phyloP scores from a whole-genome alignment of 1,284 basidiomycete species.

The Fomitopsis betulina region DNA sequence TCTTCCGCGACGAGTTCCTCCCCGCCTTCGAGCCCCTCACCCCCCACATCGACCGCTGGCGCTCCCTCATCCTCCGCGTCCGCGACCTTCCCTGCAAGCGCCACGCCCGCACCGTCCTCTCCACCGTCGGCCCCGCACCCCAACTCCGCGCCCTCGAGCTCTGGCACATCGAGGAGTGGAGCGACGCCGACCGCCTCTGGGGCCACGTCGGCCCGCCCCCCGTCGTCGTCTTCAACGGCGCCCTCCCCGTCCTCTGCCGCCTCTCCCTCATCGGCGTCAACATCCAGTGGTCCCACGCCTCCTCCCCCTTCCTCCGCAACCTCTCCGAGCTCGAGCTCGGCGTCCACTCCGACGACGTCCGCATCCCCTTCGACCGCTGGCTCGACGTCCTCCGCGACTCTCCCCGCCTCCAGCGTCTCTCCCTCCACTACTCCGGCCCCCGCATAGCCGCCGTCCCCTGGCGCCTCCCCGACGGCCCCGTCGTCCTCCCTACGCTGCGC shows the following conservation, averaged over 20 bases:
- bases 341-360: slow-evolving; percentile 53
- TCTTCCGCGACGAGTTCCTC: slow-evolving; percentile 39
- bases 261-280: slow-evolving; percentile 61
- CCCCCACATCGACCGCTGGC: slow-evolving; percentile 47
- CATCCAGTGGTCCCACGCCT: slow-evolving; percentile 43
- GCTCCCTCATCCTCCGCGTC: slow-evolving; percentile 53
- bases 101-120: slow-evolving; percentile 43
- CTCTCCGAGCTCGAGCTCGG: slow-evolving; percentile 51
- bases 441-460: slow-evolving; percentile 31
- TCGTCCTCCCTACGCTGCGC: slow-evolving; percentile 36
- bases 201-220: slow-evolving; percentile 52
- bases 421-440: slow-evolving; percentile 55
- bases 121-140: slow-evolving; percentile 44
- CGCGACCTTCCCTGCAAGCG: slow-evolving; percentile 52
- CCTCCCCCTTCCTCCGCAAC: slow-evolving; percentile 45
- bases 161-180: slow-evolving; percentile 58
- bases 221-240: slow-evolving; percentile 48
- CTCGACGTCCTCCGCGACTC: slow-evolving; percentile 43
- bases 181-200: slow-evolving; percentile 36
- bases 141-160: slow-evolving; percentile 53
- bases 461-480: slow-evolving; percentile 17
- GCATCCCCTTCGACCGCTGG: slow-evolving; percentile 50
- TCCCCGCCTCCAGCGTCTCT: slow-evolving; percentile 42
- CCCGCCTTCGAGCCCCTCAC: slow-evolving; percentile 46
- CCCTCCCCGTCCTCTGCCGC: slow-evolving; percentile 43